Percentiles rank a stretch among this genome's conserved stretches.
Evolutionary conservation across 495 filamentous ascomycete genomes (phyloP).

Genomic region (Aspergillus heteromorphus): DNA sequence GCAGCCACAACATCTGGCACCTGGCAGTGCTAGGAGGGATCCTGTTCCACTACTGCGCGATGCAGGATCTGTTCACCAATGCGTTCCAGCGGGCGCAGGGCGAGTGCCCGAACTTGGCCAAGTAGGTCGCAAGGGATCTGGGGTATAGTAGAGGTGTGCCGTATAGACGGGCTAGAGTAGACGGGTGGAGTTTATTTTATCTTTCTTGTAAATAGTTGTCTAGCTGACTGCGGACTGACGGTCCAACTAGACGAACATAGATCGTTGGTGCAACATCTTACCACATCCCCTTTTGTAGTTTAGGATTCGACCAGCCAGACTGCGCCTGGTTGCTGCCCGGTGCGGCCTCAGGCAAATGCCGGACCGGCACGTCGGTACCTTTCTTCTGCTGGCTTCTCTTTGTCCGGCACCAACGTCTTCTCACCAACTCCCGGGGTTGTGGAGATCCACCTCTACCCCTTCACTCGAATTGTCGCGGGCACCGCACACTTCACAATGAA

Average conservation of each 20-base stretch:
- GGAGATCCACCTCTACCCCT: no score
- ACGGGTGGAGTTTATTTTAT: background rate
- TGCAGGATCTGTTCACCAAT: constrained; percentile 86
- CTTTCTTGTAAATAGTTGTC: background rate
- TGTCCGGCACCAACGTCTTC: no score
- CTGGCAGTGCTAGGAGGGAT: constrained; percentile 94
- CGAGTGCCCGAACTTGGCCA: constrained; percentile 44
- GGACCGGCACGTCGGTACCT: no score
- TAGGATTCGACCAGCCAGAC: no score
- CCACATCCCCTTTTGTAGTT: no score
- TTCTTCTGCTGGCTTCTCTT: no score
- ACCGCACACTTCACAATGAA: no score
- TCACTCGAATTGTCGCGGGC: no score
- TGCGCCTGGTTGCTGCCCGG: no score
- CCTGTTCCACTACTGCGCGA: constrained; percentile 89
- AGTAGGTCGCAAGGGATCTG: background rate
- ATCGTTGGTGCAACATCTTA: background rate
- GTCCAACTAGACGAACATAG: background rate
- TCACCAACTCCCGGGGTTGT: no score
- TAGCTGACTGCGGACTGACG: background rate
- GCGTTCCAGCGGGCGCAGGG: constrained; percentile 70
- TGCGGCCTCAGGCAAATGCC: no score
- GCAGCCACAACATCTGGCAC: constrained; percentile 97
- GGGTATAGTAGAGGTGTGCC: background rate
- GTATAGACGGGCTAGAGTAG: background rate